These are phyloP conservation scores for Vachellia collinsii DNA, from an alignment of 306 rosid genomes.

Conservation along the genomic window DNA sequence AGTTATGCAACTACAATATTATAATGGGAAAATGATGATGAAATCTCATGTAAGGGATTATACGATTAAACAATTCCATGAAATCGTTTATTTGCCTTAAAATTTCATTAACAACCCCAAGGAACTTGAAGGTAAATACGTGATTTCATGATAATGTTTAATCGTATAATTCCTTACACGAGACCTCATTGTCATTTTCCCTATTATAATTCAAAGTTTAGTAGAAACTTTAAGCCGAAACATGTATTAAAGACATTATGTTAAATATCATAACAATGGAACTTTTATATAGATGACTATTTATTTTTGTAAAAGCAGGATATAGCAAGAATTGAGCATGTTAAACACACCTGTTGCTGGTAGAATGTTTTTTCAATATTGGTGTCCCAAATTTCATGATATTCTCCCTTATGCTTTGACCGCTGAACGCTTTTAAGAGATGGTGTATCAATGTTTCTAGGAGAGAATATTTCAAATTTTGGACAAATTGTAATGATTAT, in stretches of 20 bases:
- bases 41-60: no score
- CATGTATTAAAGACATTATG: not conserved
- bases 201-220: not conserved
- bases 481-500: not conserved
- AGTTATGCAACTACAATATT: not conserved
- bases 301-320: not conserved
- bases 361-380: not conserved
- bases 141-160: no score
- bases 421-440: not conserved
- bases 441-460: not conserved
- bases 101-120: no score
- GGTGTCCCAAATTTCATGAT: not conserved
- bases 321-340: not conserved
- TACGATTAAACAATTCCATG: no score
- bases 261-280: not conserved
- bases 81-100: no score
- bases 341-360: not conserved
- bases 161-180: no score
- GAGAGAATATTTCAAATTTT: not conserved
- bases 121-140: no score
- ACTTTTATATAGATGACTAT: not conserved
- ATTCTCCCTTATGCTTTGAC: rapidly evolving
- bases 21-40: no score
- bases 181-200: no score
- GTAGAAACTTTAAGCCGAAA: not conserved